Evolutionary conservation across 306 rosid species (phyloP), one percentile per base, ranked within the genome.

Genomic region (Begonia masoniana): DNA sequence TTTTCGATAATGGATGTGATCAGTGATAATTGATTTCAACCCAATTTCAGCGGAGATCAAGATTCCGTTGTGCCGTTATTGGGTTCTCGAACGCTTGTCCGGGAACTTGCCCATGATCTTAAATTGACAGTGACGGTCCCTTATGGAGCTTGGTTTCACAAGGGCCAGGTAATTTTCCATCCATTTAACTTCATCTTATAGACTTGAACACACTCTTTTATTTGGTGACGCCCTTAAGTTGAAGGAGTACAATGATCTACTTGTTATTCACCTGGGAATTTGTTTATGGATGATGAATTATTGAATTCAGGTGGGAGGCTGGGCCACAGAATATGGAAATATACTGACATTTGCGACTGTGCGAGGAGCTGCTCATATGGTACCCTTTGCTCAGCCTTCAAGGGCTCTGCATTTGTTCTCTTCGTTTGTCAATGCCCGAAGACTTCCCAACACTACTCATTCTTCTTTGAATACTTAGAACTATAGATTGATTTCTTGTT

Each of bases 361-460:
- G 46, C 81, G 95, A 11, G 95, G 83, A 47, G 95, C 95, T 17
- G 78, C 95, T 17, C 97, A 85, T 60, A 89, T 85, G 95, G 97
- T 89, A 10, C 94, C 95, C 2, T 89, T 63, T 61, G 94, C 87
- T 15, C 97, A 85, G 48, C 97, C 95, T 41, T 80, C 97, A 4
- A 78, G 97, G 51, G 68, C 97, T 61, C 50, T 85, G 51, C 91
- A 73, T 69, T 75, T 89, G 7, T 82, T 85, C 75, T 72, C 71
- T 56, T 70, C 89, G 10, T 85, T 89, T 60, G 71, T 89, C 14
- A 57, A 4, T 42, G 81, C 79, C 9, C 64, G 67, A 41, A 74
- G 95, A 52, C 68, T 89, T 67, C 95, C 94, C 26, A 85, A 74
- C 62, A 56, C 82, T 1, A 85, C 94, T 4, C 60, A 4, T 21